Base-by-base conservation (phyloP, 2,329 filamentous ascomycete species). In the Trematosphaeria pertusa region DNA sequence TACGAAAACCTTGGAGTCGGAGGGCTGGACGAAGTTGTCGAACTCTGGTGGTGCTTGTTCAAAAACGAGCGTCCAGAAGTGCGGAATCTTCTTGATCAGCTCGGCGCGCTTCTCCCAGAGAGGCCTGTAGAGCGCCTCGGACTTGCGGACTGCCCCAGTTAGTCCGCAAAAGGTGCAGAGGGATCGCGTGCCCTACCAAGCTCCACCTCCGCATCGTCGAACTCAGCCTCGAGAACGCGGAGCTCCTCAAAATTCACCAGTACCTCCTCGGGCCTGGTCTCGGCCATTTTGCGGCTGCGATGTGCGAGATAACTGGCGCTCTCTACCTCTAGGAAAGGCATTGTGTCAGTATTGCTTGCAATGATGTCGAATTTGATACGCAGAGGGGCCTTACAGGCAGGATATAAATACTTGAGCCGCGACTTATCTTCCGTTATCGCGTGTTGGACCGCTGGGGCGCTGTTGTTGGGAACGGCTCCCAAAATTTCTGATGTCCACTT, bases 21-120 rank as follows among this genome's bases (percentile, higher is more conserved):
- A 82, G 33, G 90, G 88, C 69, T 91, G 87, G 69, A 97, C 88
- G 79, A 87, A 91, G 74, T 91, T 87, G 75, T 96, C 91, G 61
- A 99, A 83, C 54, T 96, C 91, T 36, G 83, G 81, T 2, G 92
- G 91, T 2, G 89, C 86, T 75, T 91, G 87, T 78, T 96, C 89
- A 70, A 97, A 82, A 46, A 97, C 92, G 48, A 95, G 83, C n/a
- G 89, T 81, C 94, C 94, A 97, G 84, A 97, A 99, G 77, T 89
- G 85, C 61, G 85, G 83, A 67, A 97, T 92, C 66, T 86, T 80
- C 54, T 82, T 73, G 56, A 94, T 78, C 55, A 91, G 74, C 61
- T 83, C 81, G 57, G 83, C 79, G 69, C 93, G 90, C 75, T 88
- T 89, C 62, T 82, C 80, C 78, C 91, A 96, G 52, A 96, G 82